Evolutionary conservation across 2,329 filamentous ascomycete species (phyloP), one percentile per base, ranked within the genome.

Genomic region (Chalara sp.): DNA sequence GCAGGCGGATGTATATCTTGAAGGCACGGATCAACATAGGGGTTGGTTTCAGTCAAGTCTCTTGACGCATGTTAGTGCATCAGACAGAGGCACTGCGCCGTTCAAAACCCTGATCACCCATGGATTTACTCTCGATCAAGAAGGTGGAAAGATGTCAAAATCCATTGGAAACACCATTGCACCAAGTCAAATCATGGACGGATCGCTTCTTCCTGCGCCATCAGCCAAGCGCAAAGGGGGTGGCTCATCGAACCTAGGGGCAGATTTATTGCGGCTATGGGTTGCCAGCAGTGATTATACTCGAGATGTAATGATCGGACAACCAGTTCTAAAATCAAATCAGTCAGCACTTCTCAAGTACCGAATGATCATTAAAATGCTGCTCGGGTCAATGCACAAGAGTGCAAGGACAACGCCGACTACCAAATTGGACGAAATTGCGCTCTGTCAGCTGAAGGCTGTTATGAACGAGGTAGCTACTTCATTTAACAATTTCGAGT

Each of bases 131-230:
- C 79, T 99, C 2, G 93, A 99, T 61, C 78, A 86, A 46, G 73
- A 87, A 35, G 91, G 91, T n/a, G 89, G 88, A 65, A 99, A 99
- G 68, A 99, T 99, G 93, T 96, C 91, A 65, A 99, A 99, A 68
- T 96, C 90, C 0, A 72, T 96, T 1, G 93, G 93, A 12, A 99
- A 99, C 63, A 84, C 87, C 31, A 83, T 97, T 50, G 78, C 81
- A 0, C 91, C 92, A 0, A 74, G 80, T 6, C 76, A 96, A 55
- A 90, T 99, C 58, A 93, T 96, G 74, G 81, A 89, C 48, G 92
- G 92, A 6, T 82, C 83, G 4, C 73, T 96, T 8, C 70, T 95
- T 11, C 86, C 87, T 5, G 82, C 84, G 0, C 52, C 60, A 46
- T 40, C 51, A 32, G 49, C 76, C 48, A 75, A 73, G 21, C 72